Evolutionary conservation across 2,329 filamentous ascomycete species (phyloP).

Genomic region (Emericellopsis cladophorae): DNA sequence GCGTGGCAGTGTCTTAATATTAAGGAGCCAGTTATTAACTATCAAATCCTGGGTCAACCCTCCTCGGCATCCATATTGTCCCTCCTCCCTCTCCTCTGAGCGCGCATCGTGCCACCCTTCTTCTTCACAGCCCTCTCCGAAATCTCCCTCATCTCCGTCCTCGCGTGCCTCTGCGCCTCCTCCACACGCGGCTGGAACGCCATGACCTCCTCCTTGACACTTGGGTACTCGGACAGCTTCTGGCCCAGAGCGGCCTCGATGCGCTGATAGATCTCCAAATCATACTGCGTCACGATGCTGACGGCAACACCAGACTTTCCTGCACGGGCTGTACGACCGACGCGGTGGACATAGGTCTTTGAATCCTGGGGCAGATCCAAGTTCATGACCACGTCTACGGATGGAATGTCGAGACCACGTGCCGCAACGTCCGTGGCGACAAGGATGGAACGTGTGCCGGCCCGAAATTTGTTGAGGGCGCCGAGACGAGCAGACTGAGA

Average conservation of each 20-base stretch:
- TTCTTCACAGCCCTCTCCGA: slow-evolving; percentile 55
- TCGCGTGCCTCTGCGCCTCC: slow-evolving; percentile 71
- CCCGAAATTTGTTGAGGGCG: slow-evolving; percentile 80
- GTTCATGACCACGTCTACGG: slow-evolving; percentile 81
- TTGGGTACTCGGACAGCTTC: slow-evolving; percentile 56
- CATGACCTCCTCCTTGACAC: slow-evolving; percentile 75
- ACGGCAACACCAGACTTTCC: slow-evolving; percentile 76
- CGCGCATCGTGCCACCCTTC: slow-evolving; percentile 31
- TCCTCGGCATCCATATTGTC: slow-evolving; percentile 69
- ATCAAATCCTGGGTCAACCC: slow-evolving; percentile 27
- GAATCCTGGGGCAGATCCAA: slow-evolving; percentile 73
- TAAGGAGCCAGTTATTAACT: too few species aligned
- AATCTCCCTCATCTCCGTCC: slow-evolving; percentile 69
- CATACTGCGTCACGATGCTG: slow-evolving; percentile 76
- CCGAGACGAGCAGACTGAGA: slow-evolving; percentile 78
- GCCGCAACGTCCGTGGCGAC: slow-evolving; percentile 92
- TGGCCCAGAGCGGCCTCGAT: slow-evolving; percentile 76
- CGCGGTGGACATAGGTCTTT: slow-evolving; percentile 85
- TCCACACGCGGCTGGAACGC: slow-evolving; percentile 65
- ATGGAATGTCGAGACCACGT: slow-evolving; percentile 82
- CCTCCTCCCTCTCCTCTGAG: slow-evolving; percentile 25
- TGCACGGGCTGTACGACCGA: slow-evolving; percentile 77
- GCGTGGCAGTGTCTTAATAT: too few species aligned
- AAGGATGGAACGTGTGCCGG: slow-evolving; percentile 69
- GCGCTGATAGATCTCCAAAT: slow-evolving; percentile 65